Evolutionary conservation across 805 yeast species (phyloP).

Genomic region (Nakazawaea pomicola): DNA sequence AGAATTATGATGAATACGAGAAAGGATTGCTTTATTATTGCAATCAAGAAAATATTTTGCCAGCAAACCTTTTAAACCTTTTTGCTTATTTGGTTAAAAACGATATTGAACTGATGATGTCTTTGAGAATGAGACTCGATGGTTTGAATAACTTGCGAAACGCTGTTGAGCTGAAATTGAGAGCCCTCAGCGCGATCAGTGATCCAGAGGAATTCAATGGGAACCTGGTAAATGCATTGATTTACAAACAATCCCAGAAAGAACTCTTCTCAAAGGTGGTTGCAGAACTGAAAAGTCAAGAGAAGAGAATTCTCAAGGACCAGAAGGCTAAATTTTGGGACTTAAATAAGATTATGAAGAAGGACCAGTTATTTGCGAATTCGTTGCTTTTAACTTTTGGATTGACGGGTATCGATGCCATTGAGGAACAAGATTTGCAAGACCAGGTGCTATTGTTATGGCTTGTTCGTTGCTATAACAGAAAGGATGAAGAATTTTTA

Average conservation of each 20-base stretch:
- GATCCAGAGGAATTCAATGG: neutral
- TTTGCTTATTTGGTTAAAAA: constrained; percentile 50
- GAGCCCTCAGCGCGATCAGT: constrained; percentile 23
- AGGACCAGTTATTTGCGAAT: constrained; percentile 48
- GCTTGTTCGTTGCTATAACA: constrained; percentile 55
- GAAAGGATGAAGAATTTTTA: constrained; percentile 30
- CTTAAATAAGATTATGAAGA: constrained; percentile 35
- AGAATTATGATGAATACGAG: constrained; percentile 9
- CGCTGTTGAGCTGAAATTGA: constrained; percentile 48
- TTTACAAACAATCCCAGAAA: constrained; percentile 38
- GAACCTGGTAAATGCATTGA: constrained; percentile 22
- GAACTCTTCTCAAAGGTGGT: constrained; percentile 32
- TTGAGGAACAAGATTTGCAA: constrained; percentile 41
- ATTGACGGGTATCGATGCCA: constrained; percentile 45
- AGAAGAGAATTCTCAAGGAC: constrained; percentile 33
- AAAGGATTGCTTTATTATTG: constrained; percentile 20
- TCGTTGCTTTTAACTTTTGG: constrained; percentile 56
- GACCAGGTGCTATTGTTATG: constrained; percentile 60
- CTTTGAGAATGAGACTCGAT: constrained; percentile 51
- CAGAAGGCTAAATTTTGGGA: constrained; percentile 29
- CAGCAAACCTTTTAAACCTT: constrained; percentile 42
- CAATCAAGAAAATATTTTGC: constrained; percentile 27
- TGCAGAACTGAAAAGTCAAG: constrained; percentile 34
- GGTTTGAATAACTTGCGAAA: constrained; percentile 52
- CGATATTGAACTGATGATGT: constrained; percentile 38